Evolutionary conservation across 2,329 filamentous ascomycete genomes (phyloP).

Genomic region (Teratosphaeria destructans): DNA sequence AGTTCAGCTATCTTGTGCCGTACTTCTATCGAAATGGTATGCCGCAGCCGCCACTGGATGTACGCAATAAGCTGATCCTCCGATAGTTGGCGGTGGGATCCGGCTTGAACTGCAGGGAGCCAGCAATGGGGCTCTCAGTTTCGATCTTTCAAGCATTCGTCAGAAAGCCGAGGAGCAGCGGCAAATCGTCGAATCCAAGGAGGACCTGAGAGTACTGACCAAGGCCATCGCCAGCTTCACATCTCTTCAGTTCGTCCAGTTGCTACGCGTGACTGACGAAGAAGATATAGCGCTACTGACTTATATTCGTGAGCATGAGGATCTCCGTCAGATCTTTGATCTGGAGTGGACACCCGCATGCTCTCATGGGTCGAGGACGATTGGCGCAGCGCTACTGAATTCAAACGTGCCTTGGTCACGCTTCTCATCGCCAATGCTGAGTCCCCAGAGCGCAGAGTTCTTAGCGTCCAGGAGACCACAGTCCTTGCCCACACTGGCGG

Average conservation of each 20-base stretch:
- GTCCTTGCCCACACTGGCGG: constrained; percentile 42
- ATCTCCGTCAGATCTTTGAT: constrained; percentile 36
- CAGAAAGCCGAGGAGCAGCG: constrained; percentile 41
- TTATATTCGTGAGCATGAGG: constrained; percentile 40
- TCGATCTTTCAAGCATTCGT: constrained; percentile 26
- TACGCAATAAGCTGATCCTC: constrained; percentile 6
- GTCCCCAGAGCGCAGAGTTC: constrained; percentile 46
- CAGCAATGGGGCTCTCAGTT: constrained; percentile 1
- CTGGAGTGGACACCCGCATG: constrained; percentile 54
- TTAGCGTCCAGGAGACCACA: constrained; percentile 39
- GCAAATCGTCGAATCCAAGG: constrained; percentile 39
- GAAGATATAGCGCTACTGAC: constrained; percentile 45
- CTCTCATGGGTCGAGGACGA: constrained; percentile 48
- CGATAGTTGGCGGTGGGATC: background rate
- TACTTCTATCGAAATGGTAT: constrained; percentile 47
- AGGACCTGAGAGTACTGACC: constrained; percentile 44
- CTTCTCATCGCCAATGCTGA: constrained; percentile 54
- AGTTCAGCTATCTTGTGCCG: constrained; percentile 51
- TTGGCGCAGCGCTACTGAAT: constrained; percentile 47
- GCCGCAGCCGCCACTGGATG: background rate
- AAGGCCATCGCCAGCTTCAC: constrained; percentile 49
- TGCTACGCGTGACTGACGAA: constrained; percentile 51
- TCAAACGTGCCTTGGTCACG: constrained; percentile 46
- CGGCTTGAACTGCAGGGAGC: constrained; percentile 2
- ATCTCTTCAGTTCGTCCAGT: constrained; percentile 52